phyloP scores from a whole-genome alignment of 768 basidiomycete species.

The Suillus placidus region DNA sequence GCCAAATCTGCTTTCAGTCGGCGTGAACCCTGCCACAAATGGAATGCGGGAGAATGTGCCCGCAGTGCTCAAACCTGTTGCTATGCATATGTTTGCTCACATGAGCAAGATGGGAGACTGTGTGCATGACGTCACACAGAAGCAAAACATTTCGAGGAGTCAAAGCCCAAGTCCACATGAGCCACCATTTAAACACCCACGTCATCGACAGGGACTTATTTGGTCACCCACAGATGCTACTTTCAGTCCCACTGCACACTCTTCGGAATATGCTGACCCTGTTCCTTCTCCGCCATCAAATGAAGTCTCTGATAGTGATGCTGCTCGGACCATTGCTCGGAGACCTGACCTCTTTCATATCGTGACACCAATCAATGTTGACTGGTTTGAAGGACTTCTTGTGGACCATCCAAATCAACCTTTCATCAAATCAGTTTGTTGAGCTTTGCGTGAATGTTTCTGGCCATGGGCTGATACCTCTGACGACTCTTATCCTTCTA shows the following conservation, averaged over 20 bases:
- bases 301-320: neutral
- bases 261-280: neutral
- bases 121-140: neutral
- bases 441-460: slow-evolving; percentile 31
- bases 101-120: neutral
- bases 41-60: neutral
- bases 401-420: slow-evolving; percentile 33
- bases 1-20: neutral
- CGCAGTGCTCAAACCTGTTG: neutral
- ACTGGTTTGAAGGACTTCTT: slow-evolving; percentile 25
- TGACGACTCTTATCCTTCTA: neutral
- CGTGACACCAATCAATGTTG: slow-evolving; percentile 31
- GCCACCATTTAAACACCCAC: neutral
- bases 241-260: neutral
- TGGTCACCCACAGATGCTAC: neutral
- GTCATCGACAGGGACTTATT: neutral
- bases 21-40: neutral
- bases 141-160: neutral
- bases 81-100: neutral
- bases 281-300: neutral
- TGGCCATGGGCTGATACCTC: slow-evolving; percentile 32
- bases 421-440: slow-evolving; percentile 31
- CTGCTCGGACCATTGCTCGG: neutral
- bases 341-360: slow-evolving; percentile 17
- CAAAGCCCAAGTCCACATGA: neutral